Conservation (phyloP, 2,329 filamentous ascomycete genomes). For the Neofusicoccum sp. region DNA sequence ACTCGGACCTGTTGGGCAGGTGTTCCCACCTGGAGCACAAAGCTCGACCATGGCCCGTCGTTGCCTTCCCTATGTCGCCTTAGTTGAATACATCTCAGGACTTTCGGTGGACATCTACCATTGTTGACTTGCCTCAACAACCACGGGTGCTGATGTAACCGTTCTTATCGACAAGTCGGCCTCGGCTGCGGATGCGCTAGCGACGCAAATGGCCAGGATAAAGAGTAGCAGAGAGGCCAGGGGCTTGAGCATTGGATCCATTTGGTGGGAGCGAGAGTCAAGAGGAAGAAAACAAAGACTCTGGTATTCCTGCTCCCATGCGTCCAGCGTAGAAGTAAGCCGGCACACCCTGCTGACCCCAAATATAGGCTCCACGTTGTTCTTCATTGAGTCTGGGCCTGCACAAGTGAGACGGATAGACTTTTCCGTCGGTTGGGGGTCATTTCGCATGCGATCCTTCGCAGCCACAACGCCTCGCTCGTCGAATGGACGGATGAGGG, state of each 20-base stretch:
- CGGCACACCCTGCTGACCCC: no score
- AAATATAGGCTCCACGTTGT: no score
- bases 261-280: not conserved
- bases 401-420: no score
- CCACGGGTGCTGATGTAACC: not conserved
- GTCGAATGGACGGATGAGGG: not conserved
- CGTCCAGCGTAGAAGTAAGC: not conserved
- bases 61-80: conserved; percentile 30
- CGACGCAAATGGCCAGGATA: not conserved
- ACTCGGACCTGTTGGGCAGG: conserved; percentile 33
- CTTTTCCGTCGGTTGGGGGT: not conserved
- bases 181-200: not conserved
- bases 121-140: conserved; percentile 1
- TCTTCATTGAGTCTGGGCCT: no score
- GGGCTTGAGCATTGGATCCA: not conserved
- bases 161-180: not conserved
- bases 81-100: not conserved
- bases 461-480: not conserved
- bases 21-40: conserved; percentile 33
- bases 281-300: not conserved
- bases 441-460: not conserved
- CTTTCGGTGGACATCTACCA: not conserved
- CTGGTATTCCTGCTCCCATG: not conserved
- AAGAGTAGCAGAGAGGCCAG: not conserved
- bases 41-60: conserved; percentile 37